phyloP scores from a whole-genome alignment of 169 alveolate genomes.

The Plasmodium knowlesi region DNA sequence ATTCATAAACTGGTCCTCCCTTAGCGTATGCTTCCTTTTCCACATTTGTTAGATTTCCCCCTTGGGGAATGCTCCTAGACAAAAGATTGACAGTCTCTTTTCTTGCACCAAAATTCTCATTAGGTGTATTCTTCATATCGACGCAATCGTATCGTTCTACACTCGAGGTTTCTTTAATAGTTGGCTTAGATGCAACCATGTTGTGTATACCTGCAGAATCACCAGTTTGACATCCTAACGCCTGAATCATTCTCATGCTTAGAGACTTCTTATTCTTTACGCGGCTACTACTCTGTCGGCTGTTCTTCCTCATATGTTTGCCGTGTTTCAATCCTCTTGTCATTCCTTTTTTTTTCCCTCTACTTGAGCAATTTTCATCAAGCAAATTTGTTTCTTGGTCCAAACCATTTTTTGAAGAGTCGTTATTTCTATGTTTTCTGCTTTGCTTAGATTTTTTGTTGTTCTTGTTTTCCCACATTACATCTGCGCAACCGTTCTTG shows the following conservation, averaged over 20 bases:
- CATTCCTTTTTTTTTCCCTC: conserved; percentile 3
- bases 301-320: background rate
- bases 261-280: background rate
- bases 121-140: background rate
- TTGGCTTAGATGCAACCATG: background rate
- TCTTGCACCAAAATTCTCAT: background rate
- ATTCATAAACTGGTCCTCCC: background rate
- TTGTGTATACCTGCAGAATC: background rate
- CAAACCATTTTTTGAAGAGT: conserved; percentile 5
- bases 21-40: background rate
- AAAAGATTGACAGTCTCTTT: background rate
- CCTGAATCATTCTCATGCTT: background rate
- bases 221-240: conserved; percentile 1
- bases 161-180: background rate
- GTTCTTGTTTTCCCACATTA: background rate
- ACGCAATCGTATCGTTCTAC: background rate
- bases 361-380: background rate
- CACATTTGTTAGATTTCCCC: background rate
- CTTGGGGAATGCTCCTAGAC: background rate
- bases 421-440: background rate
- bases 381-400: background rate
- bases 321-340: background rate
- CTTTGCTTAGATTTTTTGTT: conserved; percentile 9
- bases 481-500: background rate
- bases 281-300: background rate